Evolutionary conservation across 257 asterid species (phyloP).

Genomic region (Ligustrum vulgare): DNA sequence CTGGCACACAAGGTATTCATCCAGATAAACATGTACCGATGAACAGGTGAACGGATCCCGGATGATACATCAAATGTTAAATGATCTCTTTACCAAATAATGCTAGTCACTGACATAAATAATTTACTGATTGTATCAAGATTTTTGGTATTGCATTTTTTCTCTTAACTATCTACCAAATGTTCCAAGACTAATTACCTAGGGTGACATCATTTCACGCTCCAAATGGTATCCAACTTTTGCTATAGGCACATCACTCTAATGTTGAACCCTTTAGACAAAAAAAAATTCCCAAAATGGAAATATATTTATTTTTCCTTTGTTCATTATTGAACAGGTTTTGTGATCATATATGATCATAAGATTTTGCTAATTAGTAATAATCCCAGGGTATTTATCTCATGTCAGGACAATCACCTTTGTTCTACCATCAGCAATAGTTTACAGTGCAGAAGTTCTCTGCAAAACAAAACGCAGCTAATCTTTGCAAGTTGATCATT

Average conservation of each 20-base stretch:
- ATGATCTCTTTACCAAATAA: neutral
- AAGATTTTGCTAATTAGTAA: neutral
- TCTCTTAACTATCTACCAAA: neutral
- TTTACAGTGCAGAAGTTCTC: neutral
- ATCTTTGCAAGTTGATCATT: neutral
- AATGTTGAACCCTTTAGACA: neutral
- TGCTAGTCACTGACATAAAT: neutral
- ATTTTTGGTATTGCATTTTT: neutral
- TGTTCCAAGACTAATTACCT: neutral
- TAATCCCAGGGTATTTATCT: neutral
- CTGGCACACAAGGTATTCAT: neutral
- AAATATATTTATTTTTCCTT: neutral
- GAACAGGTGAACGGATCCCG: neutral
- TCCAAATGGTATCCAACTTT: neutral
- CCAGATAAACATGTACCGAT: neutral
- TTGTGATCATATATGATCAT: too few relatives aligned
- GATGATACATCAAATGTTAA: neutral
- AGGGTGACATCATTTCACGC: neutral
- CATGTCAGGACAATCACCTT: neutral
- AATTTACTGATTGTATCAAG: neutral
- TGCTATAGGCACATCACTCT: neutral
- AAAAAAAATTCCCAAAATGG: neutral
- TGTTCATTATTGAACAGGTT: neutral
- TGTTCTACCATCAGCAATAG: neutral
- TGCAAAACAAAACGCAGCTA: neutral